A percentile compares a stretch with the other conserved stretches of the same genome.
These are phyloP conservation scores for Diospyros lotus DNA, from an alignment of 148 eudicot species.

Conservation along the genomic window DNA sequence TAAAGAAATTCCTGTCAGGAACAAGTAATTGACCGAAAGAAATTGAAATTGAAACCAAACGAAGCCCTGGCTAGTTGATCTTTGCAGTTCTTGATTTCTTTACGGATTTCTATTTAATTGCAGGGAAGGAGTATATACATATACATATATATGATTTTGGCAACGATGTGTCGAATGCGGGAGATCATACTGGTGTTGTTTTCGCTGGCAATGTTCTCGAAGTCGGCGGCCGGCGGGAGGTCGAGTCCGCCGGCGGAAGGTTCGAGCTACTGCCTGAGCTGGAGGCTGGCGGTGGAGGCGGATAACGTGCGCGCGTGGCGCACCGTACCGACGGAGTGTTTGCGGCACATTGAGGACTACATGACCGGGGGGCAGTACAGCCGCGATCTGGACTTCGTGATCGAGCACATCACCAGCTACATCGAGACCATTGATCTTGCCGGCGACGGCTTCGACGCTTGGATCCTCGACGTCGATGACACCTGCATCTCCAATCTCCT, in stretches of 20 bases:
- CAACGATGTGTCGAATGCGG: constrained; percentile 7
- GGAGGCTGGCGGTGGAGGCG: constrained; percentile 80
- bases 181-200: constrained; percentile 12
- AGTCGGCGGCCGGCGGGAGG: constrained; percentile 20
- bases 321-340: constrained; percentile 59
- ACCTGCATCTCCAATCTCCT: constrained; percentile 73
- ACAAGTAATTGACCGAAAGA: too few species aligned
- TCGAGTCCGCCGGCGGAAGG: constrained; percentile 1
- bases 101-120: too few species aligned
- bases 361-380: constrained; percentile 70
- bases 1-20: too few species aligned
- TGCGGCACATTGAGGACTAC: constrained; percentile 46
- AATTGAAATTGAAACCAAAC: too few species aligned
- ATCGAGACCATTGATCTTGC: constrained; percentile 30
- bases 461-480: constrained; percentile 81
- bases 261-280: constrained; percentile 58
- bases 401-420: constrained; percentile 40
- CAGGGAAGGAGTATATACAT: too few species aligned
- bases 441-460: constrained; percentile 60
- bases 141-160: background rate
- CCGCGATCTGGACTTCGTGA: constrained; percentile 42
- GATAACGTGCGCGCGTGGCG: constrained; percentile 67
- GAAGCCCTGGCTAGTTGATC: too few species aligned
- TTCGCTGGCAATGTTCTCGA: constrained; percentile 15
- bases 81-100: too few species aligned